These are phyloP conservation scores for Thyridium curvatum DNA, from an alignment of 2,329 filamentous ascomycete species.

Conservation along the genomic window DNA sequence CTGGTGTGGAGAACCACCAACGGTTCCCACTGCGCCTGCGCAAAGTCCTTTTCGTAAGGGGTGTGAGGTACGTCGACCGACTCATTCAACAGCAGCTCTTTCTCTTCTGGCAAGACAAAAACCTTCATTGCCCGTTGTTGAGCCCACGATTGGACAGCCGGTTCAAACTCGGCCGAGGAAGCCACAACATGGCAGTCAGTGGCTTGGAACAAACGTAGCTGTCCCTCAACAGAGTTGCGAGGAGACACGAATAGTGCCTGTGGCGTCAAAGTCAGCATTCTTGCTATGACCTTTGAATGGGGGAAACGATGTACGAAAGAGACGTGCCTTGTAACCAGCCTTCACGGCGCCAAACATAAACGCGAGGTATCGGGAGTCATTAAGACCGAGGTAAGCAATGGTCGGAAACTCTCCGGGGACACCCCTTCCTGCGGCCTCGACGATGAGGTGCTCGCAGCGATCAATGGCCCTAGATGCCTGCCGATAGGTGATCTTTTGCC, in stretches of 20 bases:
- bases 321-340: background rate
- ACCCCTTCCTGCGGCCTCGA: background rate
- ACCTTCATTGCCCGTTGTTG: background rate
- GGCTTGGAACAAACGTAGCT: slow-evolving; percentile 31
- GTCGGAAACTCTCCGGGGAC: background rate
- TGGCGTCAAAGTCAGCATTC: background rate
- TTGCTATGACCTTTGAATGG: no score
- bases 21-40: slow-evolving; percentile 28
- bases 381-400: background rate
- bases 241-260: slow-evolving; percentile 31
- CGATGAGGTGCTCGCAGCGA: background rate
- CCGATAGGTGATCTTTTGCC: background rate
- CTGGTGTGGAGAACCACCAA: slow-evolving; percentile 30
- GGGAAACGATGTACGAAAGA: background rate
- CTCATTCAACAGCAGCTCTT: background rate
- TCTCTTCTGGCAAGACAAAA: background rate
- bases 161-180: slow-evolving; percentile 9
- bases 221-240: slow-evolving; percentile 30
- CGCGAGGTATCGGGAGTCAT: background rate
- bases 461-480: background rate
- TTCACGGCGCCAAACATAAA: background rate
- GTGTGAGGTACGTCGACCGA: slow-evolving; percentile 9
- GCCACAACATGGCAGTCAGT: slow-evolving; percentile 28
- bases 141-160: background rate
- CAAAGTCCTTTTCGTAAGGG: slow-evolving; percentile 27